These are phyloP conservation scores for Tetrapyrgos nigripes DNA, from an alignment of 1,284 basidiomycete genomes.

Conservation along the genomic window DNA sequence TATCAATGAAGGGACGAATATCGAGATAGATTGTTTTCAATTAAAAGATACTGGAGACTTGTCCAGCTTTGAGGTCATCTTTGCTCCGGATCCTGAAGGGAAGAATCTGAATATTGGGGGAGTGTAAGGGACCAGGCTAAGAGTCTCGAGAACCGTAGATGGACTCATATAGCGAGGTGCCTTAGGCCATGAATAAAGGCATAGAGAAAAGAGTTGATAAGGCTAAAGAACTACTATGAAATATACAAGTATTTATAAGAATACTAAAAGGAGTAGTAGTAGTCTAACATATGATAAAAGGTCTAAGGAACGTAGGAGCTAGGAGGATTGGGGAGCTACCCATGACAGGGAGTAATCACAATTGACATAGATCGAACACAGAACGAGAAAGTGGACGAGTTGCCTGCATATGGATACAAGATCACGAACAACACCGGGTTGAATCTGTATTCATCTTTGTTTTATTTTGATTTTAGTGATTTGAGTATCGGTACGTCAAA, in stretches of 20 bases:
- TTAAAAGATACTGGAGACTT: neutral
- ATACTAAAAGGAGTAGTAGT: too few species aligned
- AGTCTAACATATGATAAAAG: too few species aligned
- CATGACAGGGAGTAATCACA: constrained; percentile 17
- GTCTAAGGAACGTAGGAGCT: too few species aligned
- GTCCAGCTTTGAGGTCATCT: neutral
- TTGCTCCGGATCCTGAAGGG: constrained; percentile 9
- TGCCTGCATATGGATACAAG: constrained; percentile 23
- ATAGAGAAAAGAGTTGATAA: too few species aligned
- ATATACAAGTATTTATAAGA: too few species aligned
- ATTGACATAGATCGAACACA: constrained; percentile 12
- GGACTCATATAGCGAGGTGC: too few species aligned
- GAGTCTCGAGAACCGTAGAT: too few species aligned
- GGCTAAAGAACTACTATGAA: too few species aligned
- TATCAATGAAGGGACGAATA: neutral
- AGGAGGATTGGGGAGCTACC: too few species aligned
- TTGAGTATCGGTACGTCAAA: constrained; percentile 21
- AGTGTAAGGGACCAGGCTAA: too few species aligned
- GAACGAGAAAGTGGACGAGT: too few species aligned
- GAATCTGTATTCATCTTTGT: neutral
- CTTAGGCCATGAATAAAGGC: too few species aligned
- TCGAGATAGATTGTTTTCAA: constrained; percentile 10
- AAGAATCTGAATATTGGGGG: constrained; percentile 9
- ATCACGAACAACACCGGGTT: constrained; percentile 15
- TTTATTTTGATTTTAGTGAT: constrained; percentile 14